phyloP scores from a whole-genome alignment of 2,329 filamentous ascomycete genomes.

The Xylariomycetidae sp. region DNA sequence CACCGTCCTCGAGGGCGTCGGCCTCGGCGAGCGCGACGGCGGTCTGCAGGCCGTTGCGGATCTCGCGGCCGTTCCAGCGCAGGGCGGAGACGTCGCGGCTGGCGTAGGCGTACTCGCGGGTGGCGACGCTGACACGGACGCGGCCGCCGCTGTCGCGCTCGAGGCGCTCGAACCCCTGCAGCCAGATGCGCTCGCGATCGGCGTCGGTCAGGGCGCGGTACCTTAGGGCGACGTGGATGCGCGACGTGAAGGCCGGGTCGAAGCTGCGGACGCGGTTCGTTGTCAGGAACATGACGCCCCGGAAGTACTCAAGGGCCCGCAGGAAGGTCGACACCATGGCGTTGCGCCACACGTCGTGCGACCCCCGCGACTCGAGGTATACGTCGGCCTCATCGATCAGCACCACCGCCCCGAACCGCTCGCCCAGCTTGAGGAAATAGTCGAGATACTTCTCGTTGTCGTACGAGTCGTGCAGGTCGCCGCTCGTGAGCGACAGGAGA shows the following conservation, averaged over 20 bases:
- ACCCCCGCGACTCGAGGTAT: conserved; percentile 49
- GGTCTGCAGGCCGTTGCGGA: conserved; percentile 30
- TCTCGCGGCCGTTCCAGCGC: conserved; percentile 32
- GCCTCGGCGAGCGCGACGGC: conserved; percentile 24
- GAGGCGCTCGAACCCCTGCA: conserved; percentile 41
- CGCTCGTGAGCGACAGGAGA: conserved; percentile 46
- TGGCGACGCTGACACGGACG: conserved; percentile 32
- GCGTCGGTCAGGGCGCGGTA: conserved; percentile 36
- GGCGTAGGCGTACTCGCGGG: conserved; percentile 35
- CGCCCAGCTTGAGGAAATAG: conserved; percentile 44
- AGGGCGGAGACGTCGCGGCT: conserved; percentile 32
- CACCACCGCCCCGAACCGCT: conserved; percentile 46
- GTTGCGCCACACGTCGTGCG: conserved; percentile 40
- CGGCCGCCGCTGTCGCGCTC: conserved; percentile 34
- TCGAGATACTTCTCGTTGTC: conserved; percentile 39
- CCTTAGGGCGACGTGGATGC: conserved; percentile 46
- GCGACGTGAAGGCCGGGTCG: conserved; percentile 43
- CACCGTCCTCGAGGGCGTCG: conserved; percentile 21
- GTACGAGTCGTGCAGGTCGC: conserved; percentile 39
- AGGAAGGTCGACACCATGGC: conserved; percentile 45
- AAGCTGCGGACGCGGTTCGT: conserved; percentile 45
- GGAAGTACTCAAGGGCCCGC: conserved; percentile 48
- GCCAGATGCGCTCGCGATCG: conserved; percentile 41
- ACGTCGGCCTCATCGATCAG: conserved; percentile 58
- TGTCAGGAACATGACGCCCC: conserved; percentile 45